phyloP scores from a whole-genome alignment of 371 early-diverging fungal species.

The Apophysomyces ossiformis region DNA sequence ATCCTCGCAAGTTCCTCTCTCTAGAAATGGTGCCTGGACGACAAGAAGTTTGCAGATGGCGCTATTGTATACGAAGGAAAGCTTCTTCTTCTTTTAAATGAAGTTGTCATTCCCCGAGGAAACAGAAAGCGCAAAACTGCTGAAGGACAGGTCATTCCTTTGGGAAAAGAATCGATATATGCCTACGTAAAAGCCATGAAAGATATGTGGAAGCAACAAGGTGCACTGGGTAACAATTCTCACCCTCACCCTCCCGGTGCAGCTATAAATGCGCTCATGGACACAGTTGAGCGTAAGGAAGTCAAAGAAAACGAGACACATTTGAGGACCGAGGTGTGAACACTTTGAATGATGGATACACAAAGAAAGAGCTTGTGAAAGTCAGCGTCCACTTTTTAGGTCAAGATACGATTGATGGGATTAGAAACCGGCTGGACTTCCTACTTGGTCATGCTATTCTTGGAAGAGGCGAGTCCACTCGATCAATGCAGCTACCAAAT shows the following conservation, averaged over 20 bases:
- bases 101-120: not conserved
- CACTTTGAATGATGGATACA: not conserved
- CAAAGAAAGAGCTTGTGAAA: not conserved
- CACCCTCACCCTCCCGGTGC: not conserved
- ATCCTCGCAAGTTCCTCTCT: not conserved
- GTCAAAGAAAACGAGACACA: not conserved
- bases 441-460: not conserved
- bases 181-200: not conserved
- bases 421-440: not conserved
- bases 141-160: not conserved
- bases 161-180: too few species aligned
- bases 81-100: not conserved
- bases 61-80: not conserved
- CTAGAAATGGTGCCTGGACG: not conserved
- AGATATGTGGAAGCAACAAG: not conserved
- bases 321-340: not conserved
- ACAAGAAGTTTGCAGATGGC: not conserved
- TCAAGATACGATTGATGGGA: not conserved
- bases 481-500: not conserved
- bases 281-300: not conserved
- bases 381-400: not conserved
- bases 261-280: not conserved
- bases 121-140: not conserved
- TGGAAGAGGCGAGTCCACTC: not conserved
- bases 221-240: not conserved